Base-by-base conservation (phyloP, 1,284 basidiomycete species). In the Entoloma clypeatum region DNA sequence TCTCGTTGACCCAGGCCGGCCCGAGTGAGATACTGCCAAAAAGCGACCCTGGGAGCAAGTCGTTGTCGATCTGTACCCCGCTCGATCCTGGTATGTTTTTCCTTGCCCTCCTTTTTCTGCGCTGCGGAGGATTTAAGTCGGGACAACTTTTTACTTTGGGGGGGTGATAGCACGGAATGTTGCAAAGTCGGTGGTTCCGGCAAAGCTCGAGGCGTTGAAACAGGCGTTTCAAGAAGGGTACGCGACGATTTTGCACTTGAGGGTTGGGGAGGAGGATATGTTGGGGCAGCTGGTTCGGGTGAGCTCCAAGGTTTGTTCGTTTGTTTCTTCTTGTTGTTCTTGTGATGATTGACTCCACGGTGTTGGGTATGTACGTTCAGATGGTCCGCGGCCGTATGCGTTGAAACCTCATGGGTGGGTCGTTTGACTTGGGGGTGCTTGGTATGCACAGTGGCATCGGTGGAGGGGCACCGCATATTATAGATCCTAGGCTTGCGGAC, bases 21-120 rank as follows among this genome's bases (percentile, higher is more conserved):
- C 36, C 39, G 2, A 59, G 61, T 0, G 57, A 54, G 38, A 41
- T 71, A 6, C 48, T 68, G 1, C 56, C 64, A 18, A 73, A 54
- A 58, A 57, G 22, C 48, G 53, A 13, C 61, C 64, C 35, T n/a
- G n/a, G n/a, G 53, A 59, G 5, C 69, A 68, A 68, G 51, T 55
- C 34, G 21, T 50, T 75, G 26, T 65, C 59, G 4, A 67, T 75
- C 16, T 63, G 71, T 41, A 74, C 71, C 48, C 61, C 71, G 21
- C 43, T 72, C 16, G 59, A 69, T 44, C 60, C 66, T 19, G 55
- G 65, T 64, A 40, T 17, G 57, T 43, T 17, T 36, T 22, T 23
- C 13, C 39, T 30, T 21, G 2, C 7, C 13, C 16, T 13, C 31
- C 17, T 44, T 7, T 11, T 5, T 30, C 26, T 10, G 7, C 7